These are phyloP conservation scores for Knoxia roxburghii DNA, from an alignment of 257 asterid genomes.

Conservation along the genomic window DNA sequence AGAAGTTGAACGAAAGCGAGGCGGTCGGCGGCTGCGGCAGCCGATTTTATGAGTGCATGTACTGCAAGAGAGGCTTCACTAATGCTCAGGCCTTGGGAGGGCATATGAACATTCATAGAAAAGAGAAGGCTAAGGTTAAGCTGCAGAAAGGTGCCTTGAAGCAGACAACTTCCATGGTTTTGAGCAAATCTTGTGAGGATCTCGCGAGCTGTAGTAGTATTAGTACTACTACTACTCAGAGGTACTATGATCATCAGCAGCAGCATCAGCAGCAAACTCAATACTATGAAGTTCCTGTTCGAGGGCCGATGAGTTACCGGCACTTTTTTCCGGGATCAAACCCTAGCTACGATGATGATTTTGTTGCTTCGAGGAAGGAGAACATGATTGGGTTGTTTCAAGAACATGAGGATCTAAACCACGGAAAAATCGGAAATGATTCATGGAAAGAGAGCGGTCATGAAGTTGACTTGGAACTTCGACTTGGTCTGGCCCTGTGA, in stretches of 20 bases:
- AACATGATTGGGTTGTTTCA: neutral
- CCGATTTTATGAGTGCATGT: constrained; percentile 28
- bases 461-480: constrained; percentile 39
- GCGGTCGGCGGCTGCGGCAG: constrained; percentile 9
- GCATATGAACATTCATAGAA: constrained; percentile 35
- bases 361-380: neutral
- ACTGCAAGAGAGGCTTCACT: constrained; percentile 35
- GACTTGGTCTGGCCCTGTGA: constrained; percentile 21
- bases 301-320: constrained; percentile 14
- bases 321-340: constrained; percentile 20
- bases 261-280: constrained; percentile 8
- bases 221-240: neutral
- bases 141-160: neutral
- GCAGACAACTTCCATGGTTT: too few relatives aligned
- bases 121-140: constrained; percentile 22
- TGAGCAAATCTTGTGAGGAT: constrained; percentile 12
- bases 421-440: neutral
- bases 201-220: neutral
- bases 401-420: neutral
- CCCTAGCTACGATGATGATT: constrained; percentile 4
- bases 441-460: constrained; percentile 10
- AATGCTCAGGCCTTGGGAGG: constrained; percentile 39
- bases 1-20: constrained; percentile 3
- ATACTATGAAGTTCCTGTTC: constrained; percentile 4
- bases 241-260: neutral